Evolutionary conservation across 257 asterid species (phyloP).

Genomic region (Solanum corneliomulleri): DNA sequence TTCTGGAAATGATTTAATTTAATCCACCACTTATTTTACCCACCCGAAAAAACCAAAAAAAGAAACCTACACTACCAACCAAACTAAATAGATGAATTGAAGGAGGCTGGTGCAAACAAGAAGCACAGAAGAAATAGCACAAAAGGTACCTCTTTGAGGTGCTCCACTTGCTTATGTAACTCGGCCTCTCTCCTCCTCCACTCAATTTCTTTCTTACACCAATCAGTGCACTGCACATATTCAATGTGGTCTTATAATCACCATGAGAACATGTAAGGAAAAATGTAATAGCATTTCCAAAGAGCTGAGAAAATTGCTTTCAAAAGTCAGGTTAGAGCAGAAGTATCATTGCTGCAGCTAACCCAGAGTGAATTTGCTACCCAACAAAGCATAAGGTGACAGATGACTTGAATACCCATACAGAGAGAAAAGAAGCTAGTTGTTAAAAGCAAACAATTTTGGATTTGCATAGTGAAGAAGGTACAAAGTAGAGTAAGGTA

Average conservation of each 20-base stretch:
- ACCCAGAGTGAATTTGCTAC: not conserved
- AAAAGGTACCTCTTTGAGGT: constrained; percentile 37
- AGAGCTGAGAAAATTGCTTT: not conserved
- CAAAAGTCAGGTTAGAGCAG: not conserved
- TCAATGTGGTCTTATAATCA: not conserved
- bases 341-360: not conserved
- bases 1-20: not conserved
- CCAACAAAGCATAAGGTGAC: not conserved
- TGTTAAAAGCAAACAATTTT: not conserved
- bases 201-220: constrained; percentile 49
- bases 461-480: not conserved
- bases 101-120: not conserved
- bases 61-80: not conserved
- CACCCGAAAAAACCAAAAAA: not conserved
- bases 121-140: not conserved
- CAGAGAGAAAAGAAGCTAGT: not conserved
- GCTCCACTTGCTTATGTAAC: constrained; percentile 31
- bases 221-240: constrained; percentile 35
- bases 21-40: not conserved
- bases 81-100: not conserved
- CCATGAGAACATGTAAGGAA: not conserved
- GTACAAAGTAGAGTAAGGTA: not conserved
- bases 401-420: not conserved
- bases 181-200: constrained; percentile 65
- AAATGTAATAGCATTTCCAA: not conserved